Base-by-base conservation (phyloP, 2,329 filamentous ascomycete species). In the Pleomassaria siparia region DNA sequence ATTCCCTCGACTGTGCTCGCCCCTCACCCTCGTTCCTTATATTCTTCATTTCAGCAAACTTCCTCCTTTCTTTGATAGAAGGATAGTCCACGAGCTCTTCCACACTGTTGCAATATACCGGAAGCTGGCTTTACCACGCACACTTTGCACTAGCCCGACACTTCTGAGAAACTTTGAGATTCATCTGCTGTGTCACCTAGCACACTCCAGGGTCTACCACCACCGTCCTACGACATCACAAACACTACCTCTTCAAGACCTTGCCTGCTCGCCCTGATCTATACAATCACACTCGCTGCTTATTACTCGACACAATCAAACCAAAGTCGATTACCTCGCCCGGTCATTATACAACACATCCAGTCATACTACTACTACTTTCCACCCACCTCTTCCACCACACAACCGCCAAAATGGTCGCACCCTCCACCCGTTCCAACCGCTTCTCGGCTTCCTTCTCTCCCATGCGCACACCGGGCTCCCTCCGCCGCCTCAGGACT, bases 391-490 rank as follows among this genome's bases (percentile, higher is more conserved):
- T 33, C 4, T 28, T 37, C 43, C 41, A 36, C 29, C 32, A 40
- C 41, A 33, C 47, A 21, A 50, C 30, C 21, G 22, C 24, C 44
- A 63, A 49, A 47, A 70, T 69, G 66, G 54, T 55, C 46, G 58
- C n/a, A n/a, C n/a, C 60, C 26, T 49, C 58, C 60, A 62, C 58
- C 59, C 66, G 64, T 59, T 58, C 60, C 54, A 67, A 69, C 66
- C 69, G 66, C 63, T 69, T 69, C 66, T 58, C 62, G 13, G n/a
- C n/a, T n/a, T 62, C 65, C 58, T 70, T 69, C 60, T 61, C 60
- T 28, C 62, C 64, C 25, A 54, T 67, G 44, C 68, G 67, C 35
- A 60, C 52, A 16, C 50, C 50, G 20, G 50, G 48, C 48, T 64
- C 58, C 30, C 62, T 68, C 51, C 64, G 60, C 51, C 61, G 62